phyloP scores from a whole-genome alignment of 768 basidiomycete species.

The Rhodotorula kratochvilovae region DNA sequence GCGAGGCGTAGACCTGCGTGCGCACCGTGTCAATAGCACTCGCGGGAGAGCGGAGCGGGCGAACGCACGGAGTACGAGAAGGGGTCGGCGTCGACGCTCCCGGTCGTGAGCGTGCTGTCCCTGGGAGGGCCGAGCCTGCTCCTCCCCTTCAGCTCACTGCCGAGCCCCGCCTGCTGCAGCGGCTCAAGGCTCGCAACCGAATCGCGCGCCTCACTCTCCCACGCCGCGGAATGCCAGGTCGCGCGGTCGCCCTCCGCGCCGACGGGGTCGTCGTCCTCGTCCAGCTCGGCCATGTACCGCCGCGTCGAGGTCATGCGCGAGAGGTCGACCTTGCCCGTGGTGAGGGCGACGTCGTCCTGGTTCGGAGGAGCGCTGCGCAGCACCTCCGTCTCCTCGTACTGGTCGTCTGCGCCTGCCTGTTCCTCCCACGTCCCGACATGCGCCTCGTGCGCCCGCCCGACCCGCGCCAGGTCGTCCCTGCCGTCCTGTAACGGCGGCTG shows the following conservation, averaged over 20 bases:
- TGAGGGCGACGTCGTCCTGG: background rate
- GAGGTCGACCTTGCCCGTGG: background rate
- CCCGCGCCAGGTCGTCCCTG: no score
- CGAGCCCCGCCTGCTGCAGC: no score
- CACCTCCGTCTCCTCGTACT: no score
- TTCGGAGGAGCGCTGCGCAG: background rate
- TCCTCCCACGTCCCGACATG: background rate
- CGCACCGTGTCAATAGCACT: background rate
- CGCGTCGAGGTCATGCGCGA: slow-evolving; percentile 27
- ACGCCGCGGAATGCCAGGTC: slow-evolving; percentile 25
- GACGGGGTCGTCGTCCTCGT: slow-evolving; percentile 11
- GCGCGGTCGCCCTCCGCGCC: slow-evolving; percentile 4
- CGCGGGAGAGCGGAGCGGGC: background rate
- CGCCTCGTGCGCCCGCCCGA: no score
- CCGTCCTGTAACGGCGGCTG: background rate
- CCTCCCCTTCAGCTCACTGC: background rate
- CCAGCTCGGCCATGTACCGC: slow-evolving; percentile 30
- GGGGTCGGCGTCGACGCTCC: slow-evolving; percentile 5
- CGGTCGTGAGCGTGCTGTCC: slow-evolving; percentile 9
- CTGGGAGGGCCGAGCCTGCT: background rate
- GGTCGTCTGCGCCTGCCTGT: no score
- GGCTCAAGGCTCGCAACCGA: slow-evolving; percentile 14
- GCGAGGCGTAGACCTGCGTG: slow-evolving; percentile 15
- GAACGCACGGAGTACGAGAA: slow-evolving; percentile 28
- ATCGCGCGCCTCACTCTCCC: slow-evolving; percentile 22